Base-by-base conservation (phyloP, 2,329 filamentous ascomycete species). In the Penicillium sp. region DNA sequence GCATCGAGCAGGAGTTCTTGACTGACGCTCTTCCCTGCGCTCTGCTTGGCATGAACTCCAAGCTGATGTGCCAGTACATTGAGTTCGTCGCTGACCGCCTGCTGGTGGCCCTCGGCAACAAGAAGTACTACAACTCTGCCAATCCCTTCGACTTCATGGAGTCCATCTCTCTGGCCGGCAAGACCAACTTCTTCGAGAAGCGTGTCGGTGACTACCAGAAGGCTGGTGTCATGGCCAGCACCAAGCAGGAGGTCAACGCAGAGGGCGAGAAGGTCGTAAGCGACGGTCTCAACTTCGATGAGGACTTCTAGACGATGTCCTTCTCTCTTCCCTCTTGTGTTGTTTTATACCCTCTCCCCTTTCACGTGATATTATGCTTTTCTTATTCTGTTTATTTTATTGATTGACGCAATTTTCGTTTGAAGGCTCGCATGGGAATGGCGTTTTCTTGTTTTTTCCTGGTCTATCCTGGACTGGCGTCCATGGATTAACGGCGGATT, bases 141-240 rank as follows among this genome's bases (percentile, higher is more conserved):
- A 98, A 98, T 77, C 93, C 93, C 69, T 98, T 98, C 71, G 93
- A 98, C 79, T 98, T 98, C 74, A 98, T 98, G 93, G 93, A 98
- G 81, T 96, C 95, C 76, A 98, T 98, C 73, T 97, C 93, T 21
- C 81, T 98, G 10, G 88, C 89, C 45, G 93, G 93, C 74, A 98
- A 98, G 87, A 98, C 93, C 71, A 98, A 98, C 83, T 98, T 98
- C 82, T 98, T 98, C 71, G 93, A 98, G 85, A 98, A 98, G 87
- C 88, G 93, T 63, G 93, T 98, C 51, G 93, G 85, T 70, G 93
- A 98, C 68, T 98, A 98, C 82, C 93, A 98, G 76, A 98, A 98
- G 81, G 90, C 93, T 33, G 93, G 93, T 77, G 91, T 98, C 72
- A 95, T 98, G 88, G 85, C 85, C 65, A 90, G 87, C 75, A 87